Evolutionary conservation across 1,284 basidiomycete species (phyloP).

Genomic region (Quambalaria eucalypti): DNA sequence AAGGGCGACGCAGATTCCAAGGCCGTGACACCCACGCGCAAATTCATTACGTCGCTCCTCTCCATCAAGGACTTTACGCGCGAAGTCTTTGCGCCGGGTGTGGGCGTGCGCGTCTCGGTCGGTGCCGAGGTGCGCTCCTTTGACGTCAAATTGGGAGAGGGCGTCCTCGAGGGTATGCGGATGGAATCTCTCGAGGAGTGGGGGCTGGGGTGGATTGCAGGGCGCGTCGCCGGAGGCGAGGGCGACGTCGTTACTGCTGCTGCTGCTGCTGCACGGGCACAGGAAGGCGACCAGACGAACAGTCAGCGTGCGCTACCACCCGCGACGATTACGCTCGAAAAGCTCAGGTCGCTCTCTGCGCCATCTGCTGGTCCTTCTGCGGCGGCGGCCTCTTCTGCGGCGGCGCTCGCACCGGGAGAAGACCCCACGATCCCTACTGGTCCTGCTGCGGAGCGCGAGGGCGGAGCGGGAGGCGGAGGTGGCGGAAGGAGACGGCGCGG

Average conservation of each 20-base stretch:
- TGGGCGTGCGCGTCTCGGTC: slow-evolving; percentile 70
- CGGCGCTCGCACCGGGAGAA: neutral
- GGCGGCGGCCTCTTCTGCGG: no score
- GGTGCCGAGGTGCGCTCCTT: slow-evolving; percentile 93
- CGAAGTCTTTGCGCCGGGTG: slow-evolving; percentile 72
- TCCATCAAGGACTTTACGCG: slow-evolving; percentile 59
- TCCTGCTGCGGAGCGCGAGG: no score
- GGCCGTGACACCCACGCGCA: neutral
- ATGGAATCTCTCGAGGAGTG: slow-evolving; percentile 97
- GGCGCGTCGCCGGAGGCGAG: neutral
- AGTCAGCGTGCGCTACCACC: no score
- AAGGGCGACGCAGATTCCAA: no score
- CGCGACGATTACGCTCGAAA: neutral
- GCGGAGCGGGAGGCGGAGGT: no score
- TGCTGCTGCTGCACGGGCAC: neutral
- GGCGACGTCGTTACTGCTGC: neutral
- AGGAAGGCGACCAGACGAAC: neutral
- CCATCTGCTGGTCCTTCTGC: no score
- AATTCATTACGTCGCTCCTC: neutral
- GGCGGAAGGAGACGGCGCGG: no score
- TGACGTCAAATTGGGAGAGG: slow-evolving; percentile 84
- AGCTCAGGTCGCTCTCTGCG: no score
- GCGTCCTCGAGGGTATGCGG: slow-evolving; percentile 66
- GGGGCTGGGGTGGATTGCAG: neutral
- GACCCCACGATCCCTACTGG: no score